Evolutionary conservation across 139 green algal genomes (phyloP), one percentile per base, ranked within the genome.

Genomic region (Edaphochlamys debaryana): DNA sequence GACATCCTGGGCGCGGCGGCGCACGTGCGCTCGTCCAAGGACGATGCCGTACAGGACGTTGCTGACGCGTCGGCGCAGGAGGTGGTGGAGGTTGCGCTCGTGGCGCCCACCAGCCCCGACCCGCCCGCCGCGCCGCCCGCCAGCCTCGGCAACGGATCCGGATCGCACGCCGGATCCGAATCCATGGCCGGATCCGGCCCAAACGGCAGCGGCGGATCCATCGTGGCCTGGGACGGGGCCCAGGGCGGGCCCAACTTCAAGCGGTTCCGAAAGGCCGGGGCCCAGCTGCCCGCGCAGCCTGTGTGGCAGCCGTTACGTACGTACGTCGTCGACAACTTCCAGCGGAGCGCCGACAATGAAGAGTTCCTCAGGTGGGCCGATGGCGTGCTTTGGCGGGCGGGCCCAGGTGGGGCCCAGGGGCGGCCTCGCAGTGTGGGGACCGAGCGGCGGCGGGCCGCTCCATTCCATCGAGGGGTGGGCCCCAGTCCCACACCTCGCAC

Each of bases 321-420:
- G 60, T 54, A 52, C 1, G n/a, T 75, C 64, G 64, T 75, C 23
- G 77, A 83, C 63, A 66, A 69, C 58, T 80, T 80, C 73, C 37
- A 60, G 38, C 27, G 38, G 15, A 70, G 13, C 11, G 73, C 50
- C 17, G 73, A 80, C 29, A 29, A 38, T 23, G 73, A 80, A 37
- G 73, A 54, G 19, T 80, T 70, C 37, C 54, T 80, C 36, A 64
- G 56, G 75, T 69, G 6, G 4, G 32, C 37, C n/a, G n/a, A n/a
- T n/a, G n/a, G n/a, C n/a, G n/a, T n/a, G n/a, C n/a, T n/a, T n/a
- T n/a, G n/a, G n/a, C n/a, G n/a, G n/a, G n/a, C n/a, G n/a, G n/a
- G n/a, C n/a, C n/a, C n/a, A n/a, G n/a, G n/a, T n/a, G n/a, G n/a
- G n/a, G n/a, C n/a, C n/a, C n/a, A n/a, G n/a, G n/a, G n/a, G n/a